These are phyloP conservation scores for Colletotrichum horii DNA, from an alignment of 2,329 filamentous ascomycete genomes.

Conservation along the genomic window DNA sequence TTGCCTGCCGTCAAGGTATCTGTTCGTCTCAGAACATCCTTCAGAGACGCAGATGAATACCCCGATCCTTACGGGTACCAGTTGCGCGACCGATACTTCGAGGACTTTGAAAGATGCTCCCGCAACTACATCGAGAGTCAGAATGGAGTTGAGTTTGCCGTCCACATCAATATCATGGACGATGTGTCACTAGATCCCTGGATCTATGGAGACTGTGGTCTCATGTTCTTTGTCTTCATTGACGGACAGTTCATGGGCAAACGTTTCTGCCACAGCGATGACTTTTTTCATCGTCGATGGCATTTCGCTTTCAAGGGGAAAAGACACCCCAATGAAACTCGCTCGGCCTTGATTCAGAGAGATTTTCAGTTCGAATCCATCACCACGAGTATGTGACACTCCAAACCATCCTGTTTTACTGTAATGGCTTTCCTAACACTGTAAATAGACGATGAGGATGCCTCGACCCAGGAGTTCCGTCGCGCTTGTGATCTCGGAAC, in stretches of 20 bases:
- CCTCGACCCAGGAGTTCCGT: background rate
- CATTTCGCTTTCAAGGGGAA: background rate
- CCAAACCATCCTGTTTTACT: background rate
- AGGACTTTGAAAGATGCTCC: background rate
- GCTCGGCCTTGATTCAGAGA: slow-evolving; percentile 13
- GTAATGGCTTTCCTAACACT: background rate
- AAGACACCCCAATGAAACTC: background rate
- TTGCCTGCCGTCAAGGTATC: slow-evolving; percentile 1
- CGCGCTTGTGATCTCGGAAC: slow-evolving; percentile 27
- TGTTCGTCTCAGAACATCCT: background rate
- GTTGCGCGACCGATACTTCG: background rate
- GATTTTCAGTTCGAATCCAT: slow-evolving; percentile 31
- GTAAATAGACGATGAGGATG: slow-evolving; percentile 26
- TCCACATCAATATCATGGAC: slow-evolving; percentile 21
- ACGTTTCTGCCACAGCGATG: background rate
- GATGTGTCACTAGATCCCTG: slow-evolving; percentile 26
- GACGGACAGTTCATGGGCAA: slow-evolving; percentile 27
- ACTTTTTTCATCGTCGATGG: background rate
- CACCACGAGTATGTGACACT: slow-evolving; percentile 26
- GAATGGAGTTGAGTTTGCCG: slow-evolving; percentile 29
- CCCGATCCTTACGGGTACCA: background rate
- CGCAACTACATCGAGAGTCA: slow-evolving; percentile 34
- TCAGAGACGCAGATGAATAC: background rate
- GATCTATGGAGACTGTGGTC: slow-evolving; percentile 25
- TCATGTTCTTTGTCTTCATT: slow-evolving; percentile 22